Percentiles rank a stretch among this genome's conserved stretches.
Conservation (phyloP, 352 stramenopile genomes). For the Phytophthora sp. region DNA sequence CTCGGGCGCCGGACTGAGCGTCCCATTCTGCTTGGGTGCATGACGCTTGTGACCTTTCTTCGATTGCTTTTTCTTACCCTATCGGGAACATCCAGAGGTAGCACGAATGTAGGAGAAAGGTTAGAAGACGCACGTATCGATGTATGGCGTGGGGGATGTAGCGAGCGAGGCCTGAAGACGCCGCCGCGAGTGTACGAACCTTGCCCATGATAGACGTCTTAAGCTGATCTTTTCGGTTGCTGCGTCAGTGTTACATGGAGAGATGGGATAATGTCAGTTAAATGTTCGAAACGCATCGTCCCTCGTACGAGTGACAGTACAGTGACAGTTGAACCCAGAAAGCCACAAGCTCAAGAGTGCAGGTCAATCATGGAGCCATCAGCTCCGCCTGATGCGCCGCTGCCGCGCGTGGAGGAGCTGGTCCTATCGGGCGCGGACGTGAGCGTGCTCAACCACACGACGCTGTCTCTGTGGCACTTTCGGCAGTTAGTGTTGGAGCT, state of each 20-base stretch:
- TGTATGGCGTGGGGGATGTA: neutral
- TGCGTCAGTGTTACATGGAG: neutral
- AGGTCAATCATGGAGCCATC: constrained; percentile 30
- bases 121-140: too few relatives aligned
- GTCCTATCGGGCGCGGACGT: constrained; percentile 68
- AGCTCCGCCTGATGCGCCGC: constrained; percentile 1
- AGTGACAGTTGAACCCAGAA: neutral
- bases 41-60: constrained; percentile 58
- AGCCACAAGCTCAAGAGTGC: constrained; percentile 8
- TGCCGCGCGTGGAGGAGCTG: constrained; percentile 57
- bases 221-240: constrained; percentile 8
- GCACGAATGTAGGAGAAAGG: neutral
- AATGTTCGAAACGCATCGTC: neutral
- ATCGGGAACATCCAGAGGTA: neutral
- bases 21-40: constrained; percentile 50
- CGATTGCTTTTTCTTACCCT: constrained; percentile 63
- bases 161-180: neutral
- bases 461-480: constrained; percentile 84
- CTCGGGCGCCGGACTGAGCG: neutral
- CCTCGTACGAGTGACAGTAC: constrained; percentile 7
- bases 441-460: constrained; percentile 73
- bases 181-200: constrained; percentile 15
- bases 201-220: constrained; percentile 27
- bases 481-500: constrained; percentile 63
- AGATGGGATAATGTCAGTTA: neutral